Base-by-base conservation (phyloP, 371 early-diverging fungal species). In the Coemansia sp. region DNA sequence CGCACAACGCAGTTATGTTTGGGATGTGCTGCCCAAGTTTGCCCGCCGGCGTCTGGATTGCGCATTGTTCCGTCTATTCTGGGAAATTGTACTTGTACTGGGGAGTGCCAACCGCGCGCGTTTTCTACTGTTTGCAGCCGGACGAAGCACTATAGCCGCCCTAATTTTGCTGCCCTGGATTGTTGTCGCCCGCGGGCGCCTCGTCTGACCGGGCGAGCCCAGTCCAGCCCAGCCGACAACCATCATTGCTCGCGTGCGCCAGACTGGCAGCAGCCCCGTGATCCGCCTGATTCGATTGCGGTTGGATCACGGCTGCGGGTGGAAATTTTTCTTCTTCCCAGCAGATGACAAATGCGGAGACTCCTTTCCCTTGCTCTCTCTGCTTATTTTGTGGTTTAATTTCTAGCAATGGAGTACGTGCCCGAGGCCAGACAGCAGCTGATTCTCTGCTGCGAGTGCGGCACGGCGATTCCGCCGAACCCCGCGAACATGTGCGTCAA, bases 401-500 rank as follows among this genome's bases (percentile, higher is more conserved):
- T 53, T 45, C 6, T n/a, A 53, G 26, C 26, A 10, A 79, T 79
- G 80, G 79, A 79, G 55, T 79, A 76, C 57, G 54, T 71, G n/a
- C 78, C 80, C 16, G 76, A 78, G 41, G 38, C 71, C 10, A 63
- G 63, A 38, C 62, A 79, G 68, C 80, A 79, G 72, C 57, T 78
- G 38, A 79, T 79, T 59, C 86, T 98, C 59, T 99, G 99, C 80
- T 98, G 98, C 75, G 90, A 91, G 66, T 99, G 99, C 83, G 99
- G 99, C 74, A 89, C 91, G 14, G 86, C 92, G 10, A 98, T 98
- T 69, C 89, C 94, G 53, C 99, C 99, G 55, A 98, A 98, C 79
- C 90, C 94, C 14, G 91, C 97, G 57, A 98, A 97, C 82, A 94
- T 97, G 94, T 99, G 99, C 81, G 88, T 94, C 65, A 91, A 94